phyloP scores from a whole-genome alignment of 2,329 filamentous ascomycete genomes.

The Verticillium klebahnii region DNA sequence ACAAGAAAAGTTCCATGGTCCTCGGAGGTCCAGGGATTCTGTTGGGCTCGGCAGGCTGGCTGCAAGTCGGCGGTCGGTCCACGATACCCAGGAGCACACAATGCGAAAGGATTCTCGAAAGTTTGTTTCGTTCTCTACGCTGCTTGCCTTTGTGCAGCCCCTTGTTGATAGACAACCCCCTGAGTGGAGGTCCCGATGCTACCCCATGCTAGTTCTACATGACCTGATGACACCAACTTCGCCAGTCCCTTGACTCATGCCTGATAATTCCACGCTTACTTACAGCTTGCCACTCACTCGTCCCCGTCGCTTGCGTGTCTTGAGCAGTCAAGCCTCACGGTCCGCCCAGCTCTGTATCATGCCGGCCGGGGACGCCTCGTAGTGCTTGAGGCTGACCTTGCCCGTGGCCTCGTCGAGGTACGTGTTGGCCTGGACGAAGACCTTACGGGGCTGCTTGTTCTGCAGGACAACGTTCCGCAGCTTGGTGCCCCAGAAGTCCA shows the following conservation, averaged over 20 bases:
- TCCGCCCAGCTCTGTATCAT: slow-evolving; percentile 82
- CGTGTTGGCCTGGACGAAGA: slow-evolving; percentile 94
- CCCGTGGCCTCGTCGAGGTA: slow-evolving; percentile 63
- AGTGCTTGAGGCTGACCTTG: slow-evolving; percentile 75
- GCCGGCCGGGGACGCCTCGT: slow-evolving; percentile 74
- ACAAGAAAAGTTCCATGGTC: slow-evolving; percentile 3
- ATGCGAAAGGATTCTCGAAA: neutral
- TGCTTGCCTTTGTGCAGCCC: neutral
- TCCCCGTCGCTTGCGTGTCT: neutral
- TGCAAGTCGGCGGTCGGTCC: neutral
- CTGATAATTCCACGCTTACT: neutral
- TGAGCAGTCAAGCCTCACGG: slow-evolving; percentile 29
- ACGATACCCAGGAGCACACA: neutral
- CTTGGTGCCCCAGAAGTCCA: slow-evolving; percentile 77
- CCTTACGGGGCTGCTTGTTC: slow-evolving; percentile 79
- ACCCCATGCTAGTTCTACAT: neutral
- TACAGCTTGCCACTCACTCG: neutral
- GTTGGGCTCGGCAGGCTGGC: neutral
- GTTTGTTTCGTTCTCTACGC: neutral
- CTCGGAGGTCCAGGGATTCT: neutral
- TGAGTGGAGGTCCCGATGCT: neutral
- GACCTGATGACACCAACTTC: neutral
- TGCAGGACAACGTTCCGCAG: slow-evolving; percentile 70
- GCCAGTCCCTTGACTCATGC: neutral
- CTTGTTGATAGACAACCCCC: neutral